Conservation (phyloP, 306 rosid species). For the Dalbergia cultrata region DNA sequence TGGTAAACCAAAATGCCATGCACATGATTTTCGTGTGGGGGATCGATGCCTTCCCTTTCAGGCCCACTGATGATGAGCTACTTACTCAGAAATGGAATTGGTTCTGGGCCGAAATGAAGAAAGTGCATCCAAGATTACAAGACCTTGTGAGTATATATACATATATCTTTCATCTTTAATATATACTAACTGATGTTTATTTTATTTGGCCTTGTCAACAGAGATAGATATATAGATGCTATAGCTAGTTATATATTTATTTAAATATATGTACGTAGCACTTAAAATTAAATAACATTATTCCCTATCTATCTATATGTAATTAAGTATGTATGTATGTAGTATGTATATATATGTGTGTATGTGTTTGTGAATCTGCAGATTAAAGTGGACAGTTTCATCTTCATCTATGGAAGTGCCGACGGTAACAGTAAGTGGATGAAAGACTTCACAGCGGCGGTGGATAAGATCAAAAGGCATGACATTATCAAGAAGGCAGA, state of each 20-base stretch:
- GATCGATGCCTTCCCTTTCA: constrained; percentile 57
- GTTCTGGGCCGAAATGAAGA: constrained; percentile 59
- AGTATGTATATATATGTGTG: neutral
- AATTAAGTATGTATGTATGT: neutral
- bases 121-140: constrained; percentile 40
- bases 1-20: constrained; percentile 50
- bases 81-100: constrained; percentile 58
- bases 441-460: neutral
- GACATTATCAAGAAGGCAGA: constrained; percentile 47
- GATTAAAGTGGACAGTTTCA: constrained; percentile 49
- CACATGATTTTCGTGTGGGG: constrained; percentile 65
- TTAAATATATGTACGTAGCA: no score
- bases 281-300: no score
- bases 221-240: no score
- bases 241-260: no score
- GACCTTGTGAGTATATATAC: constrained; percentile 44
- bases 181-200: no score
- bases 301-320: no score
- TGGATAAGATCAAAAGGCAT: constrained; percentile 45
- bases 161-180: no score
- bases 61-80: constrained; percentile 43
- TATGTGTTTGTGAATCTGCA: constrained; percentile 12
- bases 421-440: constrained; percentile 29
- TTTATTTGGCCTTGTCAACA: no score
- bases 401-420: constrained; percentile 55